Conservation (phyloP, 345 rosid genomes). For the Turritis glabra region DNA sequence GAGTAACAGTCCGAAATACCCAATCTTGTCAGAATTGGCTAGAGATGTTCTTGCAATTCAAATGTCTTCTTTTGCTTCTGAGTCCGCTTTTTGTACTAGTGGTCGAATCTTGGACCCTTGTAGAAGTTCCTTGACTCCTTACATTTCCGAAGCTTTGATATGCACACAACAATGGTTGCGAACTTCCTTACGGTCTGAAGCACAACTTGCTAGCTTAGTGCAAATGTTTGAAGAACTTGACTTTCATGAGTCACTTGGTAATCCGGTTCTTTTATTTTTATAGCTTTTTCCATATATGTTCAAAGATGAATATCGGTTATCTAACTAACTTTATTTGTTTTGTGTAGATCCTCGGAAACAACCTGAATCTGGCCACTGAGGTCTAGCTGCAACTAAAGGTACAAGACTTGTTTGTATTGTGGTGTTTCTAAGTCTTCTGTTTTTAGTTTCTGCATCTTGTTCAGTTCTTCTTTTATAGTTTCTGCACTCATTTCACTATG, state of each 20-base stretch:
- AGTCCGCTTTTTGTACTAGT: neutral
- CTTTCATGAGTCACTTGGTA: neutral
- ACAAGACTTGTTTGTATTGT: neutral
- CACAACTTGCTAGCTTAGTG: neutral
- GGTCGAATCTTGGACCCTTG: neutral
- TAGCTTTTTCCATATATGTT: neutral
- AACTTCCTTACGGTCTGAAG: neutral
- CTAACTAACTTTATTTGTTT: neutral
- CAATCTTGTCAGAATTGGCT: neutral
- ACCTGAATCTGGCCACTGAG: neutral
- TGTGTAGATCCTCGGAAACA: neutral
- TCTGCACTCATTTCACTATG: neutral
- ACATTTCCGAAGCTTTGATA: neutral
- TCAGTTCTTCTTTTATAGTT: neutral
- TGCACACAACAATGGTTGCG: neutral
- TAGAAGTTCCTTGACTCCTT: neutral
- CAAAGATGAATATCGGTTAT: neutral
- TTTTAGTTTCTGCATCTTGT: neutral
- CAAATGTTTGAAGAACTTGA: neutral
- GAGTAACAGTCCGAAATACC: neutral
- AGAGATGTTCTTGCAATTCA: neutral
- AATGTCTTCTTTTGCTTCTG: neutral
- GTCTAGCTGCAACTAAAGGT: neutral
- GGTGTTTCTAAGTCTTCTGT: neutral
- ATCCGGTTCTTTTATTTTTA: neutral